Percentiles rank a stretch among this genome's conserved stretches.
Conservation (phyloP, 1,284 basidiomycete species). For the Rhodofomes roseus region DNA sequence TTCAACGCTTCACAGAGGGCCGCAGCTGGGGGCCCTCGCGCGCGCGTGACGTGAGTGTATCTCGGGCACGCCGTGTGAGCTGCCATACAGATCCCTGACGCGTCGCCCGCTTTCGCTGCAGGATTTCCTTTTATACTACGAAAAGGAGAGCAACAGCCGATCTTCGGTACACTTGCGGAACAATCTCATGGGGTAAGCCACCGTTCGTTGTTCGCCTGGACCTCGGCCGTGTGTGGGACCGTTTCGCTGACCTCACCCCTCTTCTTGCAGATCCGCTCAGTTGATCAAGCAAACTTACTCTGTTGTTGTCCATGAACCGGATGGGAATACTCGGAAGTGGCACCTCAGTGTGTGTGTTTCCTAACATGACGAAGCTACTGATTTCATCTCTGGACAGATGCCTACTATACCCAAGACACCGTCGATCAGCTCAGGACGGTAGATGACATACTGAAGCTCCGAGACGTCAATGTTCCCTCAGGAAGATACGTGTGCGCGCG, state of each 20-base stretch:
- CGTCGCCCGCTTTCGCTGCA: conserved; percentile 9
- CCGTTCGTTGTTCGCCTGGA: neutral
- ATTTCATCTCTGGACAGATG: conserved; percentile 25
- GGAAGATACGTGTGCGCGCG: conserved; percentile 66
- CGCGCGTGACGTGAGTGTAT: conserved; percentile 34
- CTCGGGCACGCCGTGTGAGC: conserved; percentile 6
- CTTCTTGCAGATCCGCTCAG: conserved; percentile 22
- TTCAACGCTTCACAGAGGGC: conserved; percentile 43
- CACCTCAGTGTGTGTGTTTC: conserved; percentile 35
- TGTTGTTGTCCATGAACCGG: conserved; percentile 33
- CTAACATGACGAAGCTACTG: neutral
- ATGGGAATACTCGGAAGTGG: conserved; percentile 34
- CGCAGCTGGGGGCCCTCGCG: conserved; percentile 28
- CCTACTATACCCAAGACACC: conserved; percentile 42
- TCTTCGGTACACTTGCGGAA: conserved; percentile 27
- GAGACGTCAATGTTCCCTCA: conserved; percentile 48
- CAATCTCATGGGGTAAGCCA: conserved; percentile 20
- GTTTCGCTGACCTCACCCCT: neutral
- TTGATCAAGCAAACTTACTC: conserved; percentile 44
- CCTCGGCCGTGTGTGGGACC: neutral
- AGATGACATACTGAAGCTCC: conserved; percentile 53
- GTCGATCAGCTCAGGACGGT: conserved; percentile 52
- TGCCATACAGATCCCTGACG: neutral
- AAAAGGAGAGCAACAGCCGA: conserved; percentile 31
- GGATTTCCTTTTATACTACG: conserved; percentile 38